phyloP scores from a whole-genome alignment of 768 basidiomycete genomes.

The Amanita rimosa region DNA sequence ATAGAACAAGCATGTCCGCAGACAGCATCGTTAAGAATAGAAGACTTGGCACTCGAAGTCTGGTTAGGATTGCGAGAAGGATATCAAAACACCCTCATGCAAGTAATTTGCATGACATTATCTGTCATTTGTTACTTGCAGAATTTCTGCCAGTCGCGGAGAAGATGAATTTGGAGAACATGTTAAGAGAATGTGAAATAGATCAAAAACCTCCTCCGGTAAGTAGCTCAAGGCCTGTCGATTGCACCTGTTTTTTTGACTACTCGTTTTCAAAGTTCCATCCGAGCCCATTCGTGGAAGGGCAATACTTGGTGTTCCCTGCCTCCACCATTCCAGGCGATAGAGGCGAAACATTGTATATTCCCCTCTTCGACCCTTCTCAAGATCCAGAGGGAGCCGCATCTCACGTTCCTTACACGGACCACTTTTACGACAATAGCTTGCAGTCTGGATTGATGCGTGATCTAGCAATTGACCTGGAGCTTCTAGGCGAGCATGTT shows the following conservation, averaged over 20 bases:
- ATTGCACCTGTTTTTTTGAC: neutral
- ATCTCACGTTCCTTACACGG: constrained; percentile 57
- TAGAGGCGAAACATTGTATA: constrained; percentile 19
- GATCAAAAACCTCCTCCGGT: constrained; percentile 30
- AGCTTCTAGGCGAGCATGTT: constrained; percentile 50
- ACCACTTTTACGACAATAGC: constrained; percentile 62
- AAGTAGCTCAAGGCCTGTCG: constrained; percentile 9
- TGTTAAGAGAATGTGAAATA: constrained; percentile 42
- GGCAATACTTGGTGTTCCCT: constrained; percentile 34
- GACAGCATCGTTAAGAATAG: constrained; percentile 51
- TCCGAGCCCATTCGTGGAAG: constrained; percentile 30
- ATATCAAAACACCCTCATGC: constrained; percentile 33
- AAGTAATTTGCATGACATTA: constrained; percentile 33
- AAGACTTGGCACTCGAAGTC: constrained; percentile 49
- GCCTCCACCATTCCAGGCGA: constrained; percentile 22
- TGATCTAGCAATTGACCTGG: constrained; percentile 51
- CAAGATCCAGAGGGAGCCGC: constrained; percentile 43
- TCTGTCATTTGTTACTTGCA: constrained; percentile 38
- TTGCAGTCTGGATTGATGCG: constrained; percentile 58
- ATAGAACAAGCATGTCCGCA: constrained; percentile 39
- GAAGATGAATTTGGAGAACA: constrained; percentile 36
- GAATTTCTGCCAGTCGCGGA: constrained; percentile 56
- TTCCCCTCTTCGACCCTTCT: constrained; percentile 37
- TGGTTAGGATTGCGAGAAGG: constrained; percentile 42
- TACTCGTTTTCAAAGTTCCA: constrained; percentile 29